These are phyloP conservation scores for Penicillium sp. DNA, from an alignment of 2,329 filamentous ascomycete species.

Conservation along the genomic window DNA sequence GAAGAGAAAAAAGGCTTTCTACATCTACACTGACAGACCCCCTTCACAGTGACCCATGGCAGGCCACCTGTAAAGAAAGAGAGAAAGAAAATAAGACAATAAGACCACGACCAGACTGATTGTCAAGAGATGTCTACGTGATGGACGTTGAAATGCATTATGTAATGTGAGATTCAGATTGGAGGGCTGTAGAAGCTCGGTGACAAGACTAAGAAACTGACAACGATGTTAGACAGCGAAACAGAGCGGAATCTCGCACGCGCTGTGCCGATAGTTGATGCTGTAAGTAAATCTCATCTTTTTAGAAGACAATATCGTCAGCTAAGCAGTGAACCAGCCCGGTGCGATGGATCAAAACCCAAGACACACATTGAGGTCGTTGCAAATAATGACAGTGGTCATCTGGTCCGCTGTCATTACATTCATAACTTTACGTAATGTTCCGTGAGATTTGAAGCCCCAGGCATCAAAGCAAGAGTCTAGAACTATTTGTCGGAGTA, in stretches of 20 bases:
- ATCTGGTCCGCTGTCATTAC: background rate
- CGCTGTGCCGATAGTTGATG: slow-evolving; percentile 19
- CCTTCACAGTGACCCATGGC: background rate
- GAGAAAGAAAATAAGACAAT: background rate
- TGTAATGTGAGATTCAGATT: too few species aligned
- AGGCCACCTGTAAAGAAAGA: background rate
- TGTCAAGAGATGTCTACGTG: too few species aligned
- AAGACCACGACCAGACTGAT: too few species aligned
- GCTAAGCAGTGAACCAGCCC: background rate
- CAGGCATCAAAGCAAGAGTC: background rate
- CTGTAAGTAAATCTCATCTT: slow-evolving; percentile 11
- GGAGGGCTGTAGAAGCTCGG: too few species aligned
- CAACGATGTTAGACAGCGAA: background rate
- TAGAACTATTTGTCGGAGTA: background rate
- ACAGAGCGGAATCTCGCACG: slow-evolving; percentile 8
- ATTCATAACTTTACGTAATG: background rate
- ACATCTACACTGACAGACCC: background rate
- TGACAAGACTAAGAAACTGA: too few species aligned
- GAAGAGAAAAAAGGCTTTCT: background rate
- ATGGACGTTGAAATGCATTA: too few species aligned
- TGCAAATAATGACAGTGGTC: background rate
- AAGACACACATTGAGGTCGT: slow-evolving; percentile 20
- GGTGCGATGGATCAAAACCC: slow-evolving; percentile 34
- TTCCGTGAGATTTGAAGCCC: background rate
- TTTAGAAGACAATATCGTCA: background rate